Base-by-base conservation (phyloP, 768 basidiomycete genomes). In the Amanita fuliginea region DNA sequence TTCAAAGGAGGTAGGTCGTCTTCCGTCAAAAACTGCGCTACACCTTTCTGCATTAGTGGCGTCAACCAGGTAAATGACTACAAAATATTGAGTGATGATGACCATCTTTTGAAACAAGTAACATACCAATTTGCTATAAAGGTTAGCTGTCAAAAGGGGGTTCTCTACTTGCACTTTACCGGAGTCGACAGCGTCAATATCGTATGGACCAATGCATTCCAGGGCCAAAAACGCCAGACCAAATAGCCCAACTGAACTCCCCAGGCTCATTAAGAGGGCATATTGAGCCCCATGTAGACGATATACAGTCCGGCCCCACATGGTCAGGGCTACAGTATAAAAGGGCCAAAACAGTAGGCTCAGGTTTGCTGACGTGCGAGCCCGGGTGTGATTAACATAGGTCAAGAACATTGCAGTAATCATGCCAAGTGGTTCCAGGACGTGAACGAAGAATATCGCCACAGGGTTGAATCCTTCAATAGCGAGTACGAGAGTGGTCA, bases 21-120 rank as follows among this genome's bases (percentile, higher is more conserved):
- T 61, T 95, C 91, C 1, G 84, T 85, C 51, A 97, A 81, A 60
- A 76, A 80, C 47, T 76, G 65, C 4, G 65, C 61, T 0, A 75
- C 72, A 26, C 86, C 86, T 58, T 81, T 82, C 56, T 68, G 72
- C 79, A 93, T 76, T 14, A 92, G 74, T 0, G 76, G 75, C 1
- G 87, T 89, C 71, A 97, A 76, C 92, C 92, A 98, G 0, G 71
- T 66, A 60, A 97, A 98, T 0, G 80, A 82, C 76, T 77, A 28
- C 8, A 47, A 11, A 34, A 5, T 21, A 7, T 2, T 39, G 19
- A 46, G 39, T 35, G n/a, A 18, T 6, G 42, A 19, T 33, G 6
- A 26, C 9, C 42, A 19, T n/a, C 46, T n/a, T 1, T 11, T 33
- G 51, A 18, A 34, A 36, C 34, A 24, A 26, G n/a, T 16, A 21